phyloP scores from a whole-genome alignment of 179 eudicot genomes.

The Beta lomatogona region DNA sequence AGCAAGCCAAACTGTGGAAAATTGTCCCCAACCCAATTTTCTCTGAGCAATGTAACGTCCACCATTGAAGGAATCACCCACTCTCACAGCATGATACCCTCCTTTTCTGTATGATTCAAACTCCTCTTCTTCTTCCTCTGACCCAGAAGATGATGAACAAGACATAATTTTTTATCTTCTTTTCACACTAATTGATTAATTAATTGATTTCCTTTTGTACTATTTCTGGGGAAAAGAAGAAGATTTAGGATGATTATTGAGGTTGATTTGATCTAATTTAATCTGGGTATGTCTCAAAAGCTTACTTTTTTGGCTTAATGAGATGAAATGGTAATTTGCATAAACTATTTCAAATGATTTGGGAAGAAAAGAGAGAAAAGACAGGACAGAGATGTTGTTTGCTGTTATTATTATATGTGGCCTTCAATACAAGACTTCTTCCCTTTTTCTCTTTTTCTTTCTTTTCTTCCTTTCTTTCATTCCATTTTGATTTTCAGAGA shows the following conservation, averaged over 20 bases:
- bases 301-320: not conserved
- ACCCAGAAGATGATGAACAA: conserved; percentile 81
- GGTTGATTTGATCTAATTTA: conserved; percentile 11
- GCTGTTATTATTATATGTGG: conserved; percentile 37
- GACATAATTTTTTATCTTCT: conserved; percentile 37
- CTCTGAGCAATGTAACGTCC: conserved; percentile 91
- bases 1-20: conserved; percentile 98
- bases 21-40: conserved; percentile 95
- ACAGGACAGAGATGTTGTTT: conserved; percentile 17
- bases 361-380: conserved; percentile 6
- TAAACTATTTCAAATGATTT: conserved; percentile 16
- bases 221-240: not conserved
- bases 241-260: not conserved
- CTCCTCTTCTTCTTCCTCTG: conserved; percentile 85
- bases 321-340: conserved; percentile 12
- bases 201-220: not conserved
- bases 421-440: conserved; percentile 45
- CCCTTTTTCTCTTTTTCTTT: conserved; percentile 46
- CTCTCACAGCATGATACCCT: conserved; percentile 88
- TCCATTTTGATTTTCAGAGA: conserved; percentile 16
- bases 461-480: conserved; percentile 27
- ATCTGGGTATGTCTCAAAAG: conserved; percentile 21
- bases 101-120: conserved; percentile 80
- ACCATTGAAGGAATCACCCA: conserved; percentile 72
- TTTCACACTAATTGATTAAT: conserved; percentile 2